A percentile compares a stretch with the other conserved stretches of the same genome.
Evolutionary conservation across 169 alveolate genomes (phyloP).

Genomic region (Plasmodium yoelii): DNA sequence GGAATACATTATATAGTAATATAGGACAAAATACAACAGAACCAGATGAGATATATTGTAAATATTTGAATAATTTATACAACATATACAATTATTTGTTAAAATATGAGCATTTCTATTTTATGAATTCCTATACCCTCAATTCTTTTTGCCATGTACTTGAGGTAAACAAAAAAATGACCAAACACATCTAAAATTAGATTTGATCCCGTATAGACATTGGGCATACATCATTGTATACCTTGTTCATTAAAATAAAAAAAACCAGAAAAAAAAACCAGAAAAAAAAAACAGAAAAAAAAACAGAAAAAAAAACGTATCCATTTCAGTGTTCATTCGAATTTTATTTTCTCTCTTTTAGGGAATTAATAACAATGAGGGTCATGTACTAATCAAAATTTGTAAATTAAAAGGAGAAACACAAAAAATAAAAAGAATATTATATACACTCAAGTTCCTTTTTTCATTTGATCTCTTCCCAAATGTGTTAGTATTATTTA

Average conservation of each 20-base stretch:
- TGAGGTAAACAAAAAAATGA: constrained; percentile 14
- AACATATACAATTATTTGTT: constrained; percentile 62
- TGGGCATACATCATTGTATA: no score
- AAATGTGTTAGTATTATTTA: constrained; percentile 28
- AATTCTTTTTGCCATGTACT: constrained; percentile 51
- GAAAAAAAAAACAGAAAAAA: no score
- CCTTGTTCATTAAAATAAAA: no score
- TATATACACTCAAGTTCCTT: constrained; percentile 60
- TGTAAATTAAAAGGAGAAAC: constrained; percentile 48
- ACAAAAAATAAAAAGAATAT: constrained; percentile 61
- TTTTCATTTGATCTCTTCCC: constrained; percentile 73
- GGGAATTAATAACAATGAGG: constrained; percentile 73
- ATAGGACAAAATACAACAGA: constrained; percentile 57
- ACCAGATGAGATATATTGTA: constrained; percentile 42
- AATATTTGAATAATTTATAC: constrained; percentile 33
- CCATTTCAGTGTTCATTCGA: no score
- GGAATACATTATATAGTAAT: constrained; percentile 52
- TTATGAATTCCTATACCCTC: constrained; percentile 52
- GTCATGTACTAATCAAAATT: constrained; percentile 57
- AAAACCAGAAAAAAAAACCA: no score
- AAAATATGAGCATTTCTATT: constrained; percentile 54
- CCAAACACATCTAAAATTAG: no score
- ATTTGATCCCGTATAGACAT: no score
- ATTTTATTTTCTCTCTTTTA: background rate
- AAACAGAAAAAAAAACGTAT: no score